Base-by-base conservation (phyloP, 2,329 filamentous ascomycete genomes). In the Emergomyces pasteurianus region DNA sequence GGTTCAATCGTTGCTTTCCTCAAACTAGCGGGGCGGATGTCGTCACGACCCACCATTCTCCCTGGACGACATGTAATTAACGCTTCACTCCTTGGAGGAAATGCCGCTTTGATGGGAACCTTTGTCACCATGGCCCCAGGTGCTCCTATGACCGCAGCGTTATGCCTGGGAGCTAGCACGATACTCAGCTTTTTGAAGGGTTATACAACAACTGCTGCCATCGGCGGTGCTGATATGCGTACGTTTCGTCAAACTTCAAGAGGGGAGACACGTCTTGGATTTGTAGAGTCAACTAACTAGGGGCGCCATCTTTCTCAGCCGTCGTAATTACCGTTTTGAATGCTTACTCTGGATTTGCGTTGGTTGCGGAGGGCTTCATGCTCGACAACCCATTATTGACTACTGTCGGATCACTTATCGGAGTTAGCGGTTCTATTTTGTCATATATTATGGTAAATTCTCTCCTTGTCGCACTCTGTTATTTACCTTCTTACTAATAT, bases 151-250 rank as follows among this genome's bases (percentile, higher is more conserved):
- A 87, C 95, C 65, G 91, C 90, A 8, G 90, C 90, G 0, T 84
- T 84, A 0, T 91, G 89, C 53, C 77, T 95, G 1, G 84, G 86
- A 31, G 88, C 87, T 47, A 95, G 89, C 70, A 86, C 90, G 0
- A 77, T 83, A 0, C 77, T 96, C 28, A 92, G 88, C 63, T 95
- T 95, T 72, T 77, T 88, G 63, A 92, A 95, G 72, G 91, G 91
- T 8, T 95, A 85, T 70, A 95, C 90, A 0, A 95, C 90, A 0
- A 95, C 91, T 0, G 83, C 90, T 1, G 89, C 89, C 0, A 95
- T 96, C 68, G 91, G 91, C 26, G 91, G 90, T n/a, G 90, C 90
- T 14, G 91, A 96, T 69, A 95, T 95, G 90, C 90, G 84, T 74
- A 76, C 43, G 72, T 69, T 43, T 16, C 8, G 23, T n/a, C 18